Evolutionary conservation across 164 flowering plant genomes (phyloP).

Genomic region (Vitis amurensis): DNA sequence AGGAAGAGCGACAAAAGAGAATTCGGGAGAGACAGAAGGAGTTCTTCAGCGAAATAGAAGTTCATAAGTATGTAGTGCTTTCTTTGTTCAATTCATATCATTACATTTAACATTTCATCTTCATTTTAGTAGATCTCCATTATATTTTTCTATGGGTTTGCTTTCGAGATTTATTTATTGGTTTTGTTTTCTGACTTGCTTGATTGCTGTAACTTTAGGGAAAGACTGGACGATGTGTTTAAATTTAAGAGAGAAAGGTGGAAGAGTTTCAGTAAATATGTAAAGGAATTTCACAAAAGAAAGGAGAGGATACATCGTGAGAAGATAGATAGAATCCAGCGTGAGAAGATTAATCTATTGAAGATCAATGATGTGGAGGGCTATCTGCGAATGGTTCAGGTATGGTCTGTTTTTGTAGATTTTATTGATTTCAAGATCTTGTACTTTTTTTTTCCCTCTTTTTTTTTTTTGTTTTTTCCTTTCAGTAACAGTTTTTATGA

Average conservation of each 20-base stretch:
- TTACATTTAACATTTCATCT: background rate
- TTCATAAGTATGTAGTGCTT: slow-evolving; percentile 69
- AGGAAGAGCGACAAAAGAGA: slow-evolving; percentile 97
- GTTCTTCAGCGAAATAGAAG: slow-evolving; percentile 88
- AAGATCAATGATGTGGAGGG: slow-evolving; percentile 99
- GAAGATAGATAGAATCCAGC: slow-evolving; percentile 96
- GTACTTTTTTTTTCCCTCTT: background rate
- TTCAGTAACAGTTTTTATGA: background rate
- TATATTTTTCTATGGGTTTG: slow-evolving; percentile 1
- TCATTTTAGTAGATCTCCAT: background rate
- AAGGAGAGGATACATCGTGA: slow-evolving; percentile 94
- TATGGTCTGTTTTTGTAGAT: slow-evolving; percentile 21
- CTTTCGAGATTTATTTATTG: background rate
- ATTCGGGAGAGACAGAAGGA: slow-evolving; percentile 97
- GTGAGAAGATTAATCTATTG: slow-evolving; percentile 92
- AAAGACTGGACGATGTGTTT: slow-evolving; percentile 82
- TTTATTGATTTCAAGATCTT: background rate
- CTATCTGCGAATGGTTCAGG: slow-evolving; percentile 99
- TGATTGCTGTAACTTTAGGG: slow-evolving; percentile 46
- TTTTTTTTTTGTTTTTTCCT: background rate
- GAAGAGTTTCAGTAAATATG: slow-evolving; percentile 89
- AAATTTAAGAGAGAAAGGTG: slow-evolving; percentile 89
- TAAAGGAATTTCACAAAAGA: slow-evolving; percentile 92
- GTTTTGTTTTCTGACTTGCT: slow-evolving; percentile 7
- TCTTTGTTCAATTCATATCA: background rate